Evolutionary conservation across 257 asterid species (phyloP), one percentile per base, ranked within the genome.

Genomic region (Solanum corneliomulleri): DNA sequence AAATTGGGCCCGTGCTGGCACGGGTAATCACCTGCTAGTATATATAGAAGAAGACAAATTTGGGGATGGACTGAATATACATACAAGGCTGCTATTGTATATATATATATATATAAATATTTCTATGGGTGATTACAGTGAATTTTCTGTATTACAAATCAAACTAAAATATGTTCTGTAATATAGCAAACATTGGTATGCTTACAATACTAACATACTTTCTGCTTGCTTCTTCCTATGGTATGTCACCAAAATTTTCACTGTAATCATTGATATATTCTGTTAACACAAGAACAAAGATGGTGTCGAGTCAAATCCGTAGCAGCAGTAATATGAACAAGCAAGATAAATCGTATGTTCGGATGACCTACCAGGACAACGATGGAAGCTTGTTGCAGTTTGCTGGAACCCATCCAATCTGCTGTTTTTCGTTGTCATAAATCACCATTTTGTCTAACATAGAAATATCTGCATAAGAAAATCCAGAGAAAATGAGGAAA

Each of bases 381-480:
- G 62, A 91, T 41, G 93, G 92, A 74, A 91, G 91, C 87, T 87
- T 88, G 87, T 89, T 69, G 87, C 94, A 92, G 89, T 91, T 92
- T 42, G 90, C 90, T 23, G 90, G 74, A 81, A 72, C 90, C 99
- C 99, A 97, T 87, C 99, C 99, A 16, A 97, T 90, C 86, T 60
- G 92, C 83, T 87, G 94, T 27, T 87, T 93, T 91, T 97, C 99
- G 42, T 97, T 94, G 84, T 97, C 98, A 42, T 95, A 97, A 71
- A 97, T 92, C 93, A 97, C 98, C 89, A 97, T 90, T 91, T 96
- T 97, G 87, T 97, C 97, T 88, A 90, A 94, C 83, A 97, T 85
- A 27, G 95, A 97, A 27, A 94, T 90, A 90, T 97, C 99, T 97
- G 92, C 84, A 89, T 11, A 87, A 33, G 10, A 20, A 75, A 66